A percentile compares a stretch with the other conserved stretches of the same genome.
These are phyloP conservation scores for Volutella citrinella DNA, from an alignment of 2,329 filamentous ascomycete genomes.

Conservation along the genomic window DNA sequence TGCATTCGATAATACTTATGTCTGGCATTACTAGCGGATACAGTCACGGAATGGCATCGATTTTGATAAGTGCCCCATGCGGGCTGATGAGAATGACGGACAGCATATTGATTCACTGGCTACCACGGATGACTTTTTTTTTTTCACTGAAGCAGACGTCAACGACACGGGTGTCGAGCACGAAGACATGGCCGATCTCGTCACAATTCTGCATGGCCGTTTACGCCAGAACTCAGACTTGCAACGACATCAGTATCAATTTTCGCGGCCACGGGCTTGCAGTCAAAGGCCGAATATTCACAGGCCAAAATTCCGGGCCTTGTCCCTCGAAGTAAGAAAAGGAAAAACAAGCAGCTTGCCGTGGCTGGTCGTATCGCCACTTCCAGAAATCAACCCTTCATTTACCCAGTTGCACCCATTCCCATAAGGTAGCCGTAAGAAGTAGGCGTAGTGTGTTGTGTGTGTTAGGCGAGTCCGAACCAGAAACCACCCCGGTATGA, in stretches of 20 bases:
- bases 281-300: slow-evolving; percentile 24
- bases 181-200: slow-evolving; percentile 13
- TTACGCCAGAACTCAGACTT: slow-evolving; percentile 20
- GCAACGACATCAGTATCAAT: slow-evolving; percentile 16
- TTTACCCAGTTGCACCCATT: slow-evolving; percentile 27
- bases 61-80: too few relatives aligned
- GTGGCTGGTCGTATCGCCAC: slow-evolving; percentile 32
- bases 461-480: slow-evolving; percentile 23
- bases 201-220: slow-evolving; percentile 23
- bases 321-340: slow-evolving; percentile 20
- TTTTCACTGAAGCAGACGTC: too few relatives aligned
- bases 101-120: too few relatives aligned
- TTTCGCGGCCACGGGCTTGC: slow-evolving; percentile 24
- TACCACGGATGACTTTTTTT: too few relatives aligned
- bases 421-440: slow-evolving; percentile 9
- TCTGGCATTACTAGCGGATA: too few relatives aligned
- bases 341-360: slow-evolving; percentile 26
- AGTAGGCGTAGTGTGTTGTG: slow-evolving; percentile 20
- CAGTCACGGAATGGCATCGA: too few relatives aligned
- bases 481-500: slow-evolving; percentile 21
- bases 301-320: slow-evolving; percentile 27
- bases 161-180: too few relatives aligned
- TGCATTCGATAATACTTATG: too few relatives aligned
- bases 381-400: slow-evolving; percentile 27
- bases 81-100: too few relatives aligned